A percentile compares a stretch with the other conserved stretches of the same genome.
These are phyloP conservation scores for Trametopsis cervina DNA, from an alignment of 768 basidiomycete species.

Conservation along the genomic window DNA sequence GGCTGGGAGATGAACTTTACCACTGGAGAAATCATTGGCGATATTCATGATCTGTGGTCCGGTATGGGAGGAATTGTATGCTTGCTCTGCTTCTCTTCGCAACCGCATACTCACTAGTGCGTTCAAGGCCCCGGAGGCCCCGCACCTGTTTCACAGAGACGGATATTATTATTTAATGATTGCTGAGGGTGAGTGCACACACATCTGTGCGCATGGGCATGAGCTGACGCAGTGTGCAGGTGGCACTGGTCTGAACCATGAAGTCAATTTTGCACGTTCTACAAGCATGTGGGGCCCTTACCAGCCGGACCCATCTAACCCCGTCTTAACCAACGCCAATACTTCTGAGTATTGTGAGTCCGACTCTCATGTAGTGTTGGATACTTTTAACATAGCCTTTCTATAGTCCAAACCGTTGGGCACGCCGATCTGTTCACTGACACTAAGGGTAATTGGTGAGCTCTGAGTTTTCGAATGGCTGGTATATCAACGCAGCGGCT, in stretches of 20 bases:
- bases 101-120: neutral
- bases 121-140: conserved; percentile 8
- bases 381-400: too few relatives aligned
- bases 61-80: conserved; percentile 8
- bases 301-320: conserved; percentile 1
- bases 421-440: conserved; percentile 8
- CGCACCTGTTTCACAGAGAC: conserved; percentile 5
- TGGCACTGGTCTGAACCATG: conserved; percentile 6
- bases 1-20: conserved; percentile 1
- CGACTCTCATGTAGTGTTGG: neutral
- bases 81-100: neutral
- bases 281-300: conserved; percentile 2
- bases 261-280: conserved; percentile 3
- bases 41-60: conserved; percentile 11
- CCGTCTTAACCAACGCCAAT: conserved; percentile 6
- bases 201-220: too few relatives aligned
- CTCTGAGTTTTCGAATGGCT: neutral
- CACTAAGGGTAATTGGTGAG: neutral
- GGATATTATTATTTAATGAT: conserved; percentile 9
- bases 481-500: neutral
- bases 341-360: conserved; percentile 1
- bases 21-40: conserved; percentile 6
- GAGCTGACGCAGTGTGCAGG: too few relatives aligned
- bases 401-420: conserved; percentile 7
- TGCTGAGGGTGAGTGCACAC: conserved; percentile 5